Conservation (phyloP, 345 rosid genomes). For the Dipteronia sinensis region DNA sequence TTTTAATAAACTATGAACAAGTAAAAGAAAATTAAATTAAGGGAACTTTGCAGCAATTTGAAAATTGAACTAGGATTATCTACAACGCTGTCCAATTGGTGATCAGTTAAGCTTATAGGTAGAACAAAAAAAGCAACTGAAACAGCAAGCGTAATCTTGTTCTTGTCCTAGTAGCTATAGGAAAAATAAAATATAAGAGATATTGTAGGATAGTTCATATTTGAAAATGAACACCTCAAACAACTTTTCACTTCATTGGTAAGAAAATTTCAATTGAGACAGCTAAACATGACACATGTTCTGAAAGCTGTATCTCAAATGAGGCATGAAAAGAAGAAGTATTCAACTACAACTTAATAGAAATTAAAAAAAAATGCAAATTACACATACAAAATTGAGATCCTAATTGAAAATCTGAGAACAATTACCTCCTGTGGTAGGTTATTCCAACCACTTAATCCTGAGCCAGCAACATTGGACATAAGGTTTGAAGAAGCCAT, state of each 20-base stretch:
- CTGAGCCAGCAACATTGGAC: conserved; percentile 66
- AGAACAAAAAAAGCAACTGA: neutral
- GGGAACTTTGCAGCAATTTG: neutral
- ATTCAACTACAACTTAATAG: neutral
- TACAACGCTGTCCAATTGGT: neutral
- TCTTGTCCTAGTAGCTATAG: neutral
- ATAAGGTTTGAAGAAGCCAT: conserved; percentile 92
- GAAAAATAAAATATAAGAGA: neutral
- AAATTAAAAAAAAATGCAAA: neutral
- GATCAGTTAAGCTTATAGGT: neutral
- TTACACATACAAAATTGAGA: neutral
- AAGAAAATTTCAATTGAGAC: conserved; percentile 9
- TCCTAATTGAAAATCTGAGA: conserved; percentile 6
- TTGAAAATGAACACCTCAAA: conserved; percentile 14
- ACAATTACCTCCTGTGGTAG: conserved; percentile 71
- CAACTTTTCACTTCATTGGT: conserved; percentile 6
- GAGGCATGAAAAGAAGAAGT: neutral
- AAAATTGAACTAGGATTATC: neutral
- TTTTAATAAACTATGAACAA: neutral
- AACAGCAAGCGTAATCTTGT: neutral
- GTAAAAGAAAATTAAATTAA: neutral
- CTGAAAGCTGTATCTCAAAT: neutral
- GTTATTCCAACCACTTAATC: conserved; percentile 81
- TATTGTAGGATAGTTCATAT: neutral
- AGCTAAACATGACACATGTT: neutral